Conservation (phyloP, 1,284 basidiomycete genomes). For the Leccinum fuscescens region DNA sequence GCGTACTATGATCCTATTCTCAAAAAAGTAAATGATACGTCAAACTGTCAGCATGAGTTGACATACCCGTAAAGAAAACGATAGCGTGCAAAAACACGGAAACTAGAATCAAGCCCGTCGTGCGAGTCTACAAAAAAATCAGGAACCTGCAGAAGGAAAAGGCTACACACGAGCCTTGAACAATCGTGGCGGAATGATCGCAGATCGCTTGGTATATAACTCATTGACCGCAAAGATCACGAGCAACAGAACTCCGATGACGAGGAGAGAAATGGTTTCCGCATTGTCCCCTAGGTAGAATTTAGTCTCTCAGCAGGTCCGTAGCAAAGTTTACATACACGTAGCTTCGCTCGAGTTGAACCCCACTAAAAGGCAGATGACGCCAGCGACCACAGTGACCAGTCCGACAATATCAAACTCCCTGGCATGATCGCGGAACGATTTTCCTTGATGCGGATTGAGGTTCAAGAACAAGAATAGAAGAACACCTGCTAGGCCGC, state of each 20-base stretch:
- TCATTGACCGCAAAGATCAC: constrained; percentile 44
- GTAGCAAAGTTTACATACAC: constrained; percentile 14
- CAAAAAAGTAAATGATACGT: background rate
- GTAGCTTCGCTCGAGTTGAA: constrained; percentile 32
- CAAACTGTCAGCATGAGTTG: background rate
- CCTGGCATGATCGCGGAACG: constrained; percentile 32
- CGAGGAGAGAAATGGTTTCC: constrained; percentile 48
- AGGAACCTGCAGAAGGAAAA: background rate
- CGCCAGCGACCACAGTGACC: constrained; percentile 43
- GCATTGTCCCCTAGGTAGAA: constrained; percentile 28
- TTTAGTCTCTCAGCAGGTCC: constrained; percentile 2
- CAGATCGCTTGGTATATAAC: constrained; percentile 45
- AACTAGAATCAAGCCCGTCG: constrained; percentile 41
- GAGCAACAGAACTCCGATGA: constrained; percentile 44
- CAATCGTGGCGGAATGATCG: constrained; percentile 52
- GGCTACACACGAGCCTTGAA: constrained; percentile 32
- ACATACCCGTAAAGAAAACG: constrained; percentile 38
- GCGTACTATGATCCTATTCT: constrained; percentile 28
- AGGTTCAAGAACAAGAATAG: constrained; percentile 36
- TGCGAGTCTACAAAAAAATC: constrained; percentile 36
- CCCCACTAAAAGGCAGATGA: constrained; percentile 47
- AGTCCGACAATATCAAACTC: constrained; percentile 52
- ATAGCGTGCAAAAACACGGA: constrained; percentile 40
- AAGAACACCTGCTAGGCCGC: constrained; percentile 40
- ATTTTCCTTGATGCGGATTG: constrained; percentile 33